phyloP scores from a whole-genome alignment of 2,329 filamentous ascomycete genomes.

The Diaporthe nobilis region DNA sequence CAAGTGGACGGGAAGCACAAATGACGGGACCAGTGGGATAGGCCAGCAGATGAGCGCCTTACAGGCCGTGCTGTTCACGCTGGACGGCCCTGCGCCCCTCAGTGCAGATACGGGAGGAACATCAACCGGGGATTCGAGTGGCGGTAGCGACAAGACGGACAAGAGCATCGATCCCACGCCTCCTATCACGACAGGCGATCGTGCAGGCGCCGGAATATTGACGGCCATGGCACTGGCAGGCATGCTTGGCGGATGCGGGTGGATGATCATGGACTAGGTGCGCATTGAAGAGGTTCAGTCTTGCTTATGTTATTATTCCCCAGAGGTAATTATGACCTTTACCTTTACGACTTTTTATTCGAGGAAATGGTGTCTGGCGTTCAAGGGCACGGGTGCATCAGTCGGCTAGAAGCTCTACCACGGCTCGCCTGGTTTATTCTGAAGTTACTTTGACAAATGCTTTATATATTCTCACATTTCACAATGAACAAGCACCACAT shows the following conservation, averaged over 20 bases:
- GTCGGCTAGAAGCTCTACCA: background rate
- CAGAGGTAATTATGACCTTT: slow-evolving; percentile 35
- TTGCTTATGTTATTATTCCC: slow-evolving; percentile 26
- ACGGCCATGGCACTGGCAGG: slow-evolving; percentile 60
- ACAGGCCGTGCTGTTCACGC: slow-evolving; percentile 62
- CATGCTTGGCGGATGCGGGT: slow-evolving; percentile 60
- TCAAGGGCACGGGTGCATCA: background rate
- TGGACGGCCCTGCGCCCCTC: slow-evolving; percentile 55
- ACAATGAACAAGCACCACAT: background rate
- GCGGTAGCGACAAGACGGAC: slow-evolving; percentile 53
- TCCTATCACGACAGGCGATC: slow-evolving; percentile 52
- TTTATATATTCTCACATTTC: background rate
- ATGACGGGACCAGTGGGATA: slow-evolving; percentile 69
- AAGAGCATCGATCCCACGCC: slow-evolving; percentile 21
- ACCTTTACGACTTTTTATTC: slow-evolving; percentile 27
- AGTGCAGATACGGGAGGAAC: slow-evolving; percentile 66
- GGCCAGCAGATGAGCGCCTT: slow-evolving; percentile 73
- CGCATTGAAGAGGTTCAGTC: background rate
- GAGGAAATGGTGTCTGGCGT: slow-evolving; percentile 23
- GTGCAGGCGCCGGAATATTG: slow-evolving; percentile 63
- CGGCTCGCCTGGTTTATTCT: background rate
- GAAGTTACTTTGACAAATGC: background rate
- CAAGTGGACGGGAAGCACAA: slow-evolving; percentile 67
- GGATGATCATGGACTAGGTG: slow-evolving; percentile 60
- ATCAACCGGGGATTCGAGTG: slow-evolving; percentile 58